phyloP scores from a whole-genome alignment of 257 asterid genomes.

The Paulownia fortunei region DNA sequence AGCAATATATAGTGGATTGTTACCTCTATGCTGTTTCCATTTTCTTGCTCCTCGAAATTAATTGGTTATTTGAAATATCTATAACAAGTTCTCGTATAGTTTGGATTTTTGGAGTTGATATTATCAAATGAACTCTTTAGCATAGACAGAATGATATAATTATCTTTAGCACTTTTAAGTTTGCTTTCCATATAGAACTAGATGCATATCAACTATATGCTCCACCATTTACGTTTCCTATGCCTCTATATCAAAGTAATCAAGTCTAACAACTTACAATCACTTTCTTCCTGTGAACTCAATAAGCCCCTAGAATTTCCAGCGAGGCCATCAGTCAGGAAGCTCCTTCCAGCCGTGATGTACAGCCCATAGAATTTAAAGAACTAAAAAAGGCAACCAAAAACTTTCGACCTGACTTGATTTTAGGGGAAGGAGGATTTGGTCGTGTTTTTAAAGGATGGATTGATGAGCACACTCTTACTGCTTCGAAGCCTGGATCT shows the following conservation, averaged over 20 bases:
- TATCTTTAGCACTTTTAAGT: neutral
- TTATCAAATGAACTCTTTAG: neutral
- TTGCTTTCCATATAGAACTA: neutral
- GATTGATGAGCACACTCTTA: constrained; percentile 32
- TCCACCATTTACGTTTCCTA: neutral
- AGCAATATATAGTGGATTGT: too few species aligned
- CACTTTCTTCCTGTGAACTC: neutral
- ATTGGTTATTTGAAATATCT: too few species aligned
- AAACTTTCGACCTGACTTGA: neutral
- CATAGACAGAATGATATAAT: neutral
- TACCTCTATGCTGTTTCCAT: too few species aligned
- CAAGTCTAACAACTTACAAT: neutral
- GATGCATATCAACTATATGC: neutral
- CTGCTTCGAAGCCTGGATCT: constrained; percentile 23
- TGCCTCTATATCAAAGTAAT: too few species aligned
- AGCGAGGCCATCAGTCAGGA: neutral
- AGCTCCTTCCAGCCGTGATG: neutral
- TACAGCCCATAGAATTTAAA: neutral
- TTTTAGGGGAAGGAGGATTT: constrained; percentile 21
- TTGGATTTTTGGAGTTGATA: neutral
- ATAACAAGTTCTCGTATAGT: too few species aligned
- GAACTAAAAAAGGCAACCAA: constrained; percentile 32
- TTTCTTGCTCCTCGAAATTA: too few species aligned
- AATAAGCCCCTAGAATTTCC: neutral
- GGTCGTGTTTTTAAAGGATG: constrained; percentile 28